Evolutionary conservation across 306 rosid species (phyloP).

Genomic region (Cercis canadensis): DNA sequence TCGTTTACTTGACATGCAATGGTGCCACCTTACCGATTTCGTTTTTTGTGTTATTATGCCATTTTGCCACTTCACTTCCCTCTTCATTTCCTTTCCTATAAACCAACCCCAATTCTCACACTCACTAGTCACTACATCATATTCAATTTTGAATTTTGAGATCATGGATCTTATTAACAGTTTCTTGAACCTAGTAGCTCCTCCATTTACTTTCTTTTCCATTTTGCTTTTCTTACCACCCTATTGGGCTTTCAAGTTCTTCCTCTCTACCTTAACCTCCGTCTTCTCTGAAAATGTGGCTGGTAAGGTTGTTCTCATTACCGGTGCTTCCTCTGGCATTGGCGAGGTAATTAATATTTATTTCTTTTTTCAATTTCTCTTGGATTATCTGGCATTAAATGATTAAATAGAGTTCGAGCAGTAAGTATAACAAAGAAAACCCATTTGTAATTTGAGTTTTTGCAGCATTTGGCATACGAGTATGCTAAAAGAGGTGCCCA

Average conservation of each 20-base stretch:
- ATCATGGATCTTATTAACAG: constrained; percentile 53
- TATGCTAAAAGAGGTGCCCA: constrained; percentile 71
- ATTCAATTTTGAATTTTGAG: neutral
- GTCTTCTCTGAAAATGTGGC: constrained; percentile 55
- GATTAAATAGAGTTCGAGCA: neutral
- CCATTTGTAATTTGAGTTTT: too few relatives aligned
- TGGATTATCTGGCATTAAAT: neutral
- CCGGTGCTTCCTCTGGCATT: constrained; percentile 69
- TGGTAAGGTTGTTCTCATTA: constrained; percentile 71
- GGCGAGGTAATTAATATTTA: constrained; percentile 30
- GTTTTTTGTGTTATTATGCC: neutral
- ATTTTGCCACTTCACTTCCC: neutral
- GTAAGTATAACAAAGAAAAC: too few relatives aligned
- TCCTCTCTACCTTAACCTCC: constrained; percentile 37
- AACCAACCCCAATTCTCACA: neutral
- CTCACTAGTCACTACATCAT: neutral
- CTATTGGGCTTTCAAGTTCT: constrained; percentile 44
- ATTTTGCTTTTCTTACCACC: constrained; percentile 64
- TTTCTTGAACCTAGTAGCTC: constrained; percentile 60
- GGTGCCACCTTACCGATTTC: constrained; percentile 38
- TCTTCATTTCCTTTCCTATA: neutral
- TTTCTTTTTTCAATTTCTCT: neutral
- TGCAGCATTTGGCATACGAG: constrained; percentile 73
- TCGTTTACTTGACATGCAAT: constrained; percentile 41
- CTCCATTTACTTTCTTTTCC: constrained; percentile 62